Evolutionary conservation across 768 basidiomycete genomes (phyloP).

Genomic region (Naganishia vaughanmartiniae): DNA sequence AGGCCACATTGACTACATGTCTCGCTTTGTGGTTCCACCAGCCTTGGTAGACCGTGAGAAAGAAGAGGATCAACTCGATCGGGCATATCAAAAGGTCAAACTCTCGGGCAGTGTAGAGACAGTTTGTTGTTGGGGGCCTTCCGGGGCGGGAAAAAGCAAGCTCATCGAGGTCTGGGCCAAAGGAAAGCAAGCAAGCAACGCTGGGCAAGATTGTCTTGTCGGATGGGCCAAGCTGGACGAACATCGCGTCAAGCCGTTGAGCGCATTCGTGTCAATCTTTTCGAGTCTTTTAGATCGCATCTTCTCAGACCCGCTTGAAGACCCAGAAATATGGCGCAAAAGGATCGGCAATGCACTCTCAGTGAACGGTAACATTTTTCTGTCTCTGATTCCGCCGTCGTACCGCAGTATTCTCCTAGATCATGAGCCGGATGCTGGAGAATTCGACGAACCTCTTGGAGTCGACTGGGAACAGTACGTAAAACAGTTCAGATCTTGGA

Average conservation of each 20-base stretch:
- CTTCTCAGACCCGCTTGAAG: constrained; percentile 44
- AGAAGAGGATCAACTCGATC: not conserved
- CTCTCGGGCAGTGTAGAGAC: not conserved
- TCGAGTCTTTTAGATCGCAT: constrained; percentile 39
- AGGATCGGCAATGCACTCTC: constrained; percentile 37
- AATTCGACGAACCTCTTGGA: not conserved
- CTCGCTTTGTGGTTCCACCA: constrained; percentile 10
- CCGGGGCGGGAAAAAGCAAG: constrained; percentile 25
- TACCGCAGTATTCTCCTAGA: constrained; percentile 33
- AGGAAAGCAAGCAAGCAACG: constrained; percentile 12
- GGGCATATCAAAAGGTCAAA: constrained; percentile 15
- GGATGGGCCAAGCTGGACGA: constrained; percentile 58
- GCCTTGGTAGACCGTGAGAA: constrained; percentile 12
- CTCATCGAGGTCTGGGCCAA: constrained; percentile 25
- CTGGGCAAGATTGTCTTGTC: constrained; percentile 22
- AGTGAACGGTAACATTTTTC: constrained; percentile 37
- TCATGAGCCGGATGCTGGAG: constrained; percentile 9
- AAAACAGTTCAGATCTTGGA: constrained; percentile 26
- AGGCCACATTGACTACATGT: constrained; percentile 22
- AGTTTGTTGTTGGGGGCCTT: constrained; percentile 26
- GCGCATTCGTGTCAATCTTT: constrained; percentile 43
- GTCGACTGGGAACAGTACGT: constrained; percentile 30
- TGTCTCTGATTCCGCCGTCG: constrained; percentile 34
- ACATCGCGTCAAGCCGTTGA: constrained; percentile 65
- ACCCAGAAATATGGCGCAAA: constrained; percentile 36